Evolutionary conservation across 2,329 filamentous ascomycete species (phyloP), one percentile per base, ranked within the genome.

Genomic region (Ambrosiella xylebori): DNA sequence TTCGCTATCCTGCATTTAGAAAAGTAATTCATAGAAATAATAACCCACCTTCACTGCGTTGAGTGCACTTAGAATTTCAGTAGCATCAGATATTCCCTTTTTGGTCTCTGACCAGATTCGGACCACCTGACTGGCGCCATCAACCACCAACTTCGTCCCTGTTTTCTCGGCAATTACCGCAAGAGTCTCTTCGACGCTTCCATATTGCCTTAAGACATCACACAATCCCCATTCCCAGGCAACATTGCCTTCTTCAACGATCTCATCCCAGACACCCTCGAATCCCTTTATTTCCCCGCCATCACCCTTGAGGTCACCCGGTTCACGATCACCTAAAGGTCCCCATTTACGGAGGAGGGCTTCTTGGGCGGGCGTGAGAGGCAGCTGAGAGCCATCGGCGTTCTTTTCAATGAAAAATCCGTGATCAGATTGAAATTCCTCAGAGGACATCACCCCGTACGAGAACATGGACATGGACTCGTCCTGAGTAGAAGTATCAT

Each of bases 121-220:
- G 8, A 59, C 36, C 40, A 51, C 38, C n/a, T 51, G 51, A 7
- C 19, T 17, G 7, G 12, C 38, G 3, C 19, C 57, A 51, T 59
- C 44, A n/a, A 54, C 37, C 35, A 37, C 19, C 35, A 59, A 35
- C n/a, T 15, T 50, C 9, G 44, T 54, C 12, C 38, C 38, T 9
- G 52, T 55, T n/a, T 39, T 51, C 44, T 49, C n/a, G 2, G 27
- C 45, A 11, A 59, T 9, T 7, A 51, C 17, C 8, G 35, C 36
- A 12, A 59, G 39, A n/a, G 40, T 55, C 41, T 59, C 57, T 17
- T 40, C 41, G 7, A 59, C 52, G 12, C 38, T 50, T n/a, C 41
- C 51, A 37, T 55, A 59, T 38, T 59, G 57, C 15, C 53, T 54
- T 9, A 59, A 38, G 2, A 56, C 17, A 37, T 59, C 41, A 11